These are phyloP conservation scores for Sarocladium brachiariae DNA, from an alignment of 2,329 filamentous ascomycete species.

Conservation along the genomic window DNA sequence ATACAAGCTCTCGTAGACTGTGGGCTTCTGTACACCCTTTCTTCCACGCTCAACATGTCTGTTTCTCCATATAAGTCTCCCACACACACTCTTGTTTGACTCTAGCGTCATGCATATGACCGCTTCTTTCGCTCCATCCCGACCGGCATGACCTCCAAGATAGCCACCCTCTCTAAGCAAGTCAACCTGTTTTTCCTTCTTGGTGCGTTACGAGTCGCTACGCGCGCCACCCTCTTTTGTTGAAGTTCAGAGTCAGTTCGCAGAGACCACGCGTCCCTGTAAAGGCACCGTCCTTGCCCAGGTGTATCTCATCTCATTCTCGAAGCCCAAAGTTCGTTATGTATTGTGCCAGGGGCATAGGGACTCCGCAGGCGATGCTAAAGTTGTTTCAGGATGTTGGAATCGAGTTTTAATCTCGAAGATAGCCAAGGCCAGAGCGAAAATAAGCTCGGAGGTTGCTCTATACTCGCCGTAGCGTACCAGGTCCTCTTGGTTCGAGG, in stretches of 20 bases:
- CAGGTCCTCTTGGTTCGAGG: background rate
- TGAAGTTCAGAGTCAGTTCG: background rate
- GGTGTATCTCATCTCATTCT: background rate
- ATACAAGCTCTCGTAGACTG: no score
- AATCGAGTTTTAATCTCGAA: background rate
- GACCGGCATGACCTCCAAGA: slow-evolving; percentile 8
- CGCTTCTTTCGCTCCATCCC: slow-evolving; percentile 2
- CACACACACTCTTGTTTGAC: background rate
- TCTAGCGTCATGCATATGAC: slow-evolving; percentile 9
- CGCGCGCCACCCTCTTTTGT: slow-evolving; percentile 4
- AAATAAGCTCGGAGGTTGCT: background rate
- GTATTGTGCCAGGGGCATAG: background rate
- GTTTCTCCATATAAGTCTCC: background rate
- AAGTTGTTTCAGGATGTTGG: background rate
- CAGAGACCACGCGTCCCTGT: slow-evolving; percentile 22
- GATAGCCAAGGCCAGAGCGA: background rate
- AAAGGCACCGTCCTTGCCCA: slow-evolving; percentile 19
- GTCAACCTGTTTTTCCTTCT: background rate
- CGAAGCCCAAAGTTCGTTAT: background rate
- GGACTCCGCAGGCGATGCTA: background rate
- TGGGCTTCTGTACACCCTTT: background rate
- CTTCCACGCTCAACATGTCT: background rate
- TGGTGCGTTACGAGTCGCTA: background rate
- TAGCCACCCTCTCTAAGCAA: background rate
- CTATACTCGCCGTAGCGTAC: background rate